A percentile compares a stretch with the other conserved stretches of the same genome.
These are phyloP conservation scores for Sphagnum fallax DNA, from an alignment of 228 moss, liverwort and hornwort genomes.

Conservation along the genomic window DNA sequence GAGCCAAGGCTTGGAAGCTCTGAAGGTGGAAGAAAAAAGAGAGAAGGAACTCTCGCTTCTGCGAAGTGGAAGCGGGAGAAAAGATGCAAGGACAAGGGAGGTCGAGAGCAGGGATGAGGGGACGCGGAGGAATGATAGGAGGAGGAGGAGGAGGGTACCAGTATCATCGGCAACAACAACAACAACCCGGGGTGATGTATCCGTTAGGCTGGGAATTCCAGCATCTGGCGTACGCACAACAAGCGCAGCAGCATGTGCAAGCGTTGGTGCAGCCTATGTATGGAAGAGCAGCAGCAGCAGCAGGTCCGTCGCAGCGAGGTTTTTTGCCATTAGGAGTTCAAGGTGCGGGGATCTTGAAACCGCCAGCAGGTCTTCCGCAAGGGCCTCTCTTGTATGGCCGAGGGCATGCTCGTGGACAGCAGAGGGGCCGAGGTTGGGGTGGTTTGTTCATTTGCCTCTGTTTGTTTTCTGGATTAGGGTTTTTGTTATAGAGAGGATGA, in stretches of 20 bases:
- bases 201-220: conserved; percentile 35
- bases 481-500: too few relatives aligned
- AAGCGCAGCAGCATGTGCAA: conserved; percentile 22
- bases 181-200: conserved; percentile 18
- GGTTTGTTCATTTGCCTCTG: conserved; percentile 12
- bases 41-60: conserved; percentile 13
- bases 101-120: conserved; percentile 11
- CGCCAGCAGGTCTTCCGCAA: conserved; percentile 50
- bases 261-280: conserved; percentile 21
- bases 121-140: conserved; percentile 24
- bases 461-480: neutral
- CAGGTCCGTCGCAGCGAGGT: conserved; percentile 20
- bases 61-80: conserved; percentile 6
- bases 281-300: conserved; percentile 10
- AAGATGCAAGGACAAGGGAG: conserved; percentile 16
- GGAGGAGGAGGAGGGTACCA: conserved; percentile 23
- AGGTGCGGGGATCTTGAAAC: conserved; percentile 72
- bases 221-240: conserved; percentile 13
- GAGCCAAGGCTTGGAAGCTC: neutral
- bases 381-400: conserved; percentile 57
- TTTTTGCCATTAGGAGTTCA: conserved; percentile 68
- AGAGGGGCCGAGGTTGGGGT: conserved; percentile 53
- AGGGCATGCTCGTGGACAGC: conserved; percentile 46
- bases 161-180: conserved; percentile 35
- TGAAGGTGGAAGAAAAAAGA: conserved; percentile 18